Evolutionary conservation across 140 eudicot species (phyloP).

Genomic region (Eryngium alpinum): DNA sequence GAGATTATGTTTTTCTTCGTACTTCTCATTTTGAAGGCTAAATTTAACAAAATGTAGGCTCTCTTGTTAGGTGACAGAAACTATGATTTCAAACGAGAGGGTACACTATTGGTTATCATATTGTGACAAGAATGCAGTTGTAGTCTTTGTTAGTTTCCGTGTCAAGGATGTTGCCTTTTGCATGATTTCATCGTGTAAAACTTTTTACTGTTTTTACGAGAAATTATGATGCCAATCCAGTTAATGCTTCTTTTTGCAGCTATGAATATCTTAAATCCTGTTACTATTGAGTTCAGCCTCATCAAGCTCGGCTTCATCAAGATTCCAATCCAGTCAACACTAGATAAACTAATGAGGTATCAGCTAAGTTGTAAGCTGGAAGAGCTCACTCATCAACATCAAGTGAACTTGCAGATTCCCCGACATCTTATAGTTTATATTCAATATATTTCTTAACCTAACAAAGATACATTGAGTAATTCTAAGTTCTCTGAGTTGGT

Average conservation of each 20-base stretch:
- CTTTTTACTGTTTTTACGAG: not conserved
- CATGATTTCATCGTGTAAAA: not conserved
- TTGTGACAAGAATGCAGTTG: not conserved
- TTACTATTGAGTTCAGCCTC: slow-evolving; percentile 88
- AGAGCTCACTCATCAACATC: slow-evolving; percentile 68
- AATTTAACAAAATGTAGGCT: too few relatives aligned
- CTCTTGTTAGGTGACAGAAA: too few relatives aligned
- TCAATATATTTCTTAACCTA: not conserved
- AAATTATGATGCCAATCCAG: not conserved
- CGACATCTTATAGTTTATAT: not conserved
- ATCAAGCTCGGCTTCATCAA: slow-evolving; percentile 82
- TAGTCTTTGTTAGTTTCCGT: not conserved
- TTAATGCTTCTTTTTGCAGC: slow-evolving; percentile 38
- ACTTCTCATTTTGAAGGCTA: too few relatives aligned
- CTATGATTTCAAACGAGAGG: too few relatives aligned
- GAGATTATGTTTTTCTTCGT: too few relatives aligned
- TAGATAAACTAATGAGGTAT: slow-evolving; percentile 72
- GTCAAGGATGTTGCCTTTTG: not conserved
- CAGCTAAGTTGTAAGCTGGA: slow-evolving; percentile 67
- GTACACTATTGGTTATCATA: too few relatives aligned
- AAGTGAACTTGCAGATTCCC: slow-evolving; percentile 62
- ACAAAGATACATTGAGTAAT: not conserved
- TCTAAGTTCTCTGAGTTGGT: slow-evolving; percentile 18
- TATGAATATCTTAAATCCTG: slow-evolving; percentile 84
- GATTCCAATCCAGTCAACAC: slow-evolving; percentile 85